A percentile compares a stretch with the other conserved stretches of the same genome.
Evolutionary conservation across 345 rosid species (phyloP).

Genomic region (Eucalyptus curtisii): DNA sequence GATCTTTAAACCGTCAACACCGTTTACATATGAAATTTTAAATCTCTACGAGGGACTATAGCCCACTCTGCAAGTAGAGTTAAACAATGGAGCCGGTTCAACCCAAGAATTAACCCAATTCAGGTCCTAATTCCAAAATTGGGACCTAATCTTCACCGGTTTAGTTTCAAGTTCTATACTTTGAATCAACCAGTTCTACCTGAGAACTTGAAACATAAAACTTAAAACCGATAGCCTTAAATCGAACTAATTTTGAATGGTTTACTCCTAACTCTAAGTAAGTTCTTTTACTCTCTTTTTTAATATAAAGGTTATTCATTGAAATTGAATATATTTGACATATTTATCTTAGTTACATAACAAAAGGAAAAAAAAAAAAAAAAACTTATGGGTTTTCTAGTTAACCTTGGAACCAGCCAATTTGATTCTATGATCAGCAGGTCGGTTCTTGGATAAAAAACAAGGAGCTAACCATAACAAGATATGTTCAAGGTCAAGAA

Average conservation of each 20-base stretch:
- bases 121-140: not conserved
- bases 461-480: not conserved
- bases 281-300: not conserved
- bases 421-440: not conserved
- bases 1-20: not conserved
- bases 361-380: not conserved
- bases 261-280: not conserved
- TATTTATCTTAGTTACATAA: not conserved
- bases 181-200: accelerated
- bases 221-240: accelerated
- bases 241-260: not conserved
- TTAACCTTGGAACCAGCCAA: not conserved
- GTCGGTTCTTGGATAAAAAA: not conserved
- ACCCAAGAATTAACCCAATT: not conserved
- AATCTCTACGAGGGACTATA: not conserved
- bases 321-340: not conserved
- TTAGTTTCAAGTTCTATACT: not conserved
- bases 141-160: not conserved
- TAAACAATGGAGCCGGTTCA: not conserved
- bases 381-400: no score
- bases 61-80: not conserved
- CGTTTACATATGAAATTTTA: not conserved
- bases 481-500: not conserved
- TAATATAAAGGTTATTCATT: not conserved
- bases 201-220: no score